phyloP scores from a whole-genome alignment of 2,329 filamentous ascomycete genomes.

The Sporothrix dimorphospora region DNA sequence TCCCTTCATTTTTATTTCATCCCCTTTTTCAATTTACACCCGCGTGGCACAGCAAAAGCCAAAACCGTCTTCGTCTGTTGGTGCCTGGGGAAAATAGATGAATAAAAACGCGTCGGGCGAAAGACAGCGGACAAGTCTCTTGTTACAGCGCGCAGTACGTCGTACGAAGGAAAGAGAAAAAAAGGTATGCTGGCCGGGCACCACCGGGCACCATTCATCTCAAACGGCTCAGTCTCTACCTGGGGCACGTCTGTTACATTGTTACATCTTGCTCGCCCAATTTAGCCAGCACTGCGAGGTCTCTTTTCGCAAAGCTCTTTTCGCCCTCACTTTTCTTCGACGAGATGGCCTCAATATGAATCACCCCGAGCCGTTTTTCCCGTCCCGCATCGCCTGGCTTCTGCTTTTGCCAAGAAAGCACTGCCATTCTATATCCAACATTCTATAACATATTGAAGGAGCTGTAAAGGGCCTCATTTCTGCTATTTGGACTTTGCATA shows the following conservation, averaged over 20 bases:
- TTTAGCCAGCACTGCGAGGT: conserved; percentile 19
- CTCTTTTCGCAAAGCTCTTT: not conserved
- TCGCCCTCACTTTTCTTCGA: not conserved
- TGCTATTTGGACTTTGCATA: not conserved
- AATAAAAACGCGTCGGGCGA: not conserved
- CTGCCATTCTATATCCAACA: not conserved
- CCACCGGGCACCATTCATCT: not conserved
- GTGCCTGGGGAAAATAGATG: not conserved
- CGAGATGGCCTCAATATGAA: conserved; percentile 9
- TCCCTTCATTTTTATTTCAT: too few relatives aligned
- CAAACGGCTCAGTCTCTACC: not conserved
- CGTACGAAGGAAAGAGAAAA: too few relatives aligned
- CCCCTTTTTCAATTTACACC: not conserved
- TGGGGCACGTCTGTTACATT: conserved; percentile 7
- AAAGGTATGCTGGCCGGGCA: not conserved
- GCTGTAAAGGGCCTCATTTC: not conserved
- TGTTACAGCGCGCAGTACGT: too few relatives aligned
- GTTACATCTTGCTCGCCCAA: not conserved
- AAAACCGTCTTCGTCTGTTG: not conserved
- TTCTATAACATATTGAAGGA: too few relatives aligned
- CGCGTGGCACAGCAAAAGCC: not conserved
- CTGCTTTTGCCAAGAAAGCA: not conserved
- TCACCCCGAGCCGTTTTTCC: conserved; percentile 3
- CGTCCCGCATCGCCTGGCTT: conserved; percentile 13
- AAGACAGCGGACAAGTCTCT: too few relatives aligned